Percentiles rank a stretch among this genome's conserved stretches.
phyloP scores from a whole-genome alignment of 148 eudicot species.

The Tetragonia tetragonoides region DNA sequence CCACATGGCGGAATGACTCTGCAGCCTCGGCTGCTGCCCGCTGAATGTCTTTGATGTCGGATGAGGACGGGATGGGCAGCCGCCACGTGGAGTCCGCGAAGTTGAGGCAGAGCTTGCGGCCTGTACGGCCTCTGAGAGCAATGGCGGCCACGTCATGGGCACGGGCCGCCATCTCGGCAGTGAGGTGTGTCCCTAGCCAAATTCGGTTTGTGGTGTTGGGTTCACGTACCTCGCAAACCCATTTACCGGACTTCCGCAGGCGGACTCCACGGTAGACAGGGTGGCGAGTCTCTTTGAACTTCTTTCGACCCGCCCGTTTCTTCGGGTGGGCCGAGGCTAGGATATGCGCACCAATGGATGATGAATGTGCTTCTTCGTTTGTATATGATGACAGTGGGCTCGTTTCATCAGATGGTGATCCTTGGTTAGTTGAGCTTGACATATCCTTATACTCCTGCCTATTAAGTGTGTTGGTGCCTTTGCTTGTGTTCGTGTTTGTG shows the following conservation, averaged over 20 bases:
- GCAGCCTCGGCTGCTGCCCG: constrained; percentile 72
- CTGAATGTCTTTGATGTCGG: constrained; percentile 54
- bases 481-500: neutral
- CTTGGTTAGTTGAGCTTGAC: neutral
- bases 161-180: constrained; percentile 85
- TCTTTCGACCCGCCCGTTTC: constrained; percentile 72
- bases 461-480: neutral
- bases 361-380: constrained; percentile 28
- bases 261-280: constrained; percentile 79
- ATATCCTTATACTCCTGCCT: neutral
- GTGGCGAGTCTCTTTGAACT: constrained; percentile 75
- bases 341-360: too few relatives aligned
- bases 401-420: neutral
- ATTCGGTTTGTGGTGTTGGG: constrained; percentile 72
- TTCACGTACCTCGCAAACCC: constrained; percentile 85
- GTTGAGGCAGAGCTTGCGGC: constrained; percentile 48
- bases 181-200: constrained; percentile 78
- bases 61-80: constrained; percentile 47
- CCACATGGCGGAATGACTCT: constrained; percentile 28
- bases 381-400: constrained; percentile 16
- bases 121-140: constrained; percentile 39
- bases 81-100: constrained; percentile 79
- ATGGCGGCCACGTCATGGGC: constrained; percentile 87
- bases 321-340: constrained; percentile 64
- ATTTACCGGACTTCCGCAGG: constrained; percentile 55